These are phyloP conservation scores for Mortierella sp. DNA, from an alignment of 371 early-diverging fungal species.

Conservation along the genomic window DNA sequence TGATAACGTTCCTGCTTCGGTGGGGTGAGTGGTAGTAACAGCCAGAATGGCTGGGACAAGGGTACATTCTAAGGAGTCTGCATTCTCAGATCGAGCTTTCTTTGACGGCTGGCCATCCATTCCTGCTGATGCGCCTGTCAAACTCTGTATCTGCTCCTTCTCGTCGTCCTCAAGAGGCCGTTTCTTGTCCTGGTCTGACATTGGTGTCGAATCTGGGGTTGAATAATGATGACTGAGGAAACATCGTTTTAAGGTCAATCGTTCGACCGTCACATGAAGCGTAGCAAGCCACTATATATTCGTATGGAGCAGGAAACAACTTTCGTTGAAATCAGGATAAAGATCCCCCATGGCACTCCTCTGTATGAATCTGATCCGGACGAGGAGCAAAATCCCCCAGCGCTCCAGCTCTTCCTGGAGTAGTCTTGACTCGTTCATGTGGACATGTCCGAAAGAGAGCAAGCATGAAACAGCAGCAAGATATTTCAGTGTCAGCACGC, in stretches of 20 bases:
- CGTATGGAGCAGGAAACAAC: too few species aligned
- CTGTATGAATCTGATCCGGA: slow-evolving; percentile 13
- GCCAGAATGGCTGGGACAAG: background rate
- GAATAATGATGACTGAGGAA: too few species aligned
- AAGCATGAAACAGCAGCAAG: background rate
- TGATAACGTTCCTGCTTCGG: background rate
- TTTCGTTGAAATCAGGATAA: too few species aligned
- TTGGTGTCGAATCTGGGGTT: background rate
- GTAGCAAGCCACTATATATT: too few species aligned
- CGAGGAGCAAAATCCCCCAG: background rate
- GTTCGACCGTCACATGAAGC: too few species aligned
- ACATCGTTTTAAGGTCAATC: slow-evolving; percentile 1
- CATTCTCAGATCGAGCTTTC: slow-evolving; percentile 13
- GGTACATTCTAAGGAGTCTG: background rate
- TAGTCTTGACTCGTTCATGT: background rate
- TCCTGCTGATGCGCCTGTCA: background rate
- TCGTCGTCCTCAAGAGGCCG: slow-evolving; percentile 19
- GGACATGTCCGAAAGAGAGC: too few species aligned
- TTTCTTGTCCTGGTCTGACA: slow-evolving; percentile 32
- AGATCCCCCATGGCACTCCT: slow-evolving; percentile 19
- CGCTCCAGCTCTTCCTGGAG: background rate
- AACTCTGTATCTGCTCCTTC: background rate
- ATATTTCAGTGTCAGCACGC: background rate
- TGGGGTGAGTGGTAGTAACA: background rate
- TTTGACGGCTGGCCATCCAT: slow-evolving; percentile 4